Conservation (phyloP, 768 basidiomycete species). For the Phlebiopsis flavidoalba region DNA sequence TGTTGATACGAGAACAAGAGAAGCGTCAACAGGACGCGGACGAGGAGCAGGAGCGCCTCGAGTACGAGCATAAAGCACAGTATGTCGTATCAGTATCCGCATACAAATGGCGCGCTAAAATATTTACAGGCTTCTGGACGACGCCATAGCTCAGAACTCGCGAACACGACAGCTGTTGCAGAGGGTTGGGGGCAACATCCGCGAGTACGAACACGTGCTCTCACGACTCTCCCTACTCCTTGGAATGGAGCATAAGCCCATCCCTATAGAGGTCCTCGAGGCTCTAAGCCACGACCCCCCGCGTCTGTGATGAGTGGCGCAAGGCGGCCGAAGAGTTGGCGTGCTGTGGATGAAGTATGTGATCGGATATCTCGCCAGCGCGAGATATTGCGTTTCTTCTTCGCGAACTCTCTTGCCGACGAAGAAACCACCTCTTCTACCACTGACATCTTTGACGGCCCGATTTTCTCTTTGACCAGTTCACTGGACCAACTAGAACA, state of each 20-base stretch:
- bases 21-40: constrained; percentile 37
- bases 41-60: constrained; percentile 42
- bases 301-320: constrained; percentile 68
- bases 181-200: constrained; percentile 53
- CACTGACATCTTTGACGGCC: constrained; percentile 47
- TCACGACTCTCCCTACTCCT: constrained; percentile 43
- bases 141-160: constrained; percentile 55
- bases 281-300: constrained; percentile 74
- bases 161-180: constrained; percentile 66
- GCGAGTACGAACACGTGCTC: constrained; percentile 63
- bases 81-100: constrained; percentile 26
- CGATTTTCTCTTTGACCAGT: constrained; percentile 44
- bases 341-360: constrained; percentile 74
- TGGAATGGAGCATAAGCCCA: constrained; percentile 39
- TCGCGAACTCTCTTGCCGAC: constrained; percentile 11
- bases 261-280: constrained; percentile 66
- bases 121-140: constrained; percentile 50
- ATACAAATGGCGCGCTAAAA: not conserved
- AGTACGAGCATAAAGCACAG: constrained; percentile 57
- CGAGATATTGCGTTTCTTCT: constrained; percentile 24
- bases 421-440: constrained; percentile 26
- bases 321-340: constrained; percentile 56
- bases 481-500: constrained; percentile 46
- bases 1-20: constrained; percentile 25
- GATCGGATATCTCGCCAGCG: constrained; percentile 58